Base-by-base conservation (phyloP, 2,329 filamentous ascomycete genomes). In the Colletotrichum tanaceti region DNA sequence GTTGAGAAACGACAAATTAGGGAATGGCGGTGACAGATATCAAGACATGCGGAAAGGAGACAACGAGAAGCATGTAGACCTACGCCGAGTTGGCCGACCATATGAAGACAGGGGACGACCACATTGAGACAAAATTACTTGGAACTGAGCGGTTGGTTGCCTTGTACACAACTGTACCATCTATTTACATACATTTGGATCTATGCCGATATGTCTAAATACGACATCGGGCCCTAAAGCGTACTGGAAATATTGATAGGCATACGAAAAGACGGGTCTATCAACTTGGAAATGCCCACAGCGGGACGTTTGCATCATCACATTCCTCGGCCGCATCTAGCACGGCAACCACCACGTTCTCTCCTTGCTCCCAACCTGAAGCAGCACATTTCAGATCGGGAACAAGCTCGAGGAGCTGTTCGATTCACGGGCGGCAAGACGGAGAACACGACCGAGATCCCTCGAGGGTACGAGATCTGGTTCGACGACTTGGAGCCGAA, bases 401-500 rank as follows among this genome's bases (percentile, higher is more conserved):
- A 46, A 46, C 24, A 58, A 44, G 41, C 41, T 41, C 13, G 18
- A 22, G 18, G 41, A 46, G 54, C 54, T 46, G 44, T 2, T 18
- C 49, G 59, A 20, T 62, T 53, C 38, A 62, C 38, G 13, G 38
- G 10, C 13, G 28, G 32, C 32, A 2, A 38, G 32, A 20, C 11
- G 47, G 22, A 39, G 5, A 54, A 54, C 35, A 41, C 20, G 10
- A 54, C 52, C 7, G 52, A 54, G 1, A 32, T 65, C 5, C 63
- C 58, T 10, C 46, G 13, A 16, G 49, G 49, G 3, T 65, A 65
- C 1, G 63, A 62, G 35, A 62, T 65, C 0, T 59, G 60, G 22
- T 65, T 65, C 6, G 58, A 62, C n/a, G 28, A 41, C 4, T 11
- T 65, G 1, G 49, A 24, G 0, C 28, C 58, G 2, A 63, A 63